Evolutionary conservation across 169 alveolate genomes (phyloP).

Genomic region (Plasmodium adleri): DNA sequence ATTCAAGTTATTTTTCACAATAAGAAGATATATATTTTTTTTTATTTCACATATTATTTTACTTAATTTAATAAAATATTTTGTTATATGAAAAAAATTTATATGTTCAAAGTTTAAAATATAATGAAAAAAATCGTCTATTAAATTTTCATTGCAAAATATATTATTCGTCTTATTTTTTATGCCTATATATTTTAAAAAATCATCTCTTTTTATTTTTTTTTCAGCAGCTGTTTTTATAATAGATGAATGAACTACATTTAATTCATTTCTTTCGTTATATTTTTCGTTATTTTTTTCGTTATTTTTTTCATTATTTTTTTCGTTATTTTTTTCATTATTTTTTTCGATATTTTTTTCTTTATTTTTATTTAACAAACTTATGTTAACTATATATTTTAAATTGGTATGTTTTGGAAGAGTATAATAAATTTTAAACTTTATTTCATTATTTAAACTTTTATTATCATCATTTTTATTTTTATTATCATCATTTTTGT

Average conservation of each 20-base stretch:
- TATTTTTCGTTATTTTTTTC: background rate
- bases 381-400: constrained; percentile 49
- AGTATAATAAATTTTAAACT: constrained; percentile 67
- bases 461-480: background rate
- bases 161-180: background rate
- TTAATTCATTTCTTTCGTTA: too few species aligned
- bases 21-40: constrained; percentile 15
- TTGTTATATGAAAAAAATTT: constrained; percentile 49
- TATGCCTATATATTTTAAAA: constrained; percentile 15
- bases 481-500: background rate
- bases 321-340: background rate
- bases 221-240: too few species aligned
- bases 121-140: constrained; percentile 26
- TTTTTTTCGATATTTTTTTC: background rate
- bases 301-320: background rate
- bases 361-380: constrained; percentile 5
- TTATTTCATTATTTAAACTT: background rate
- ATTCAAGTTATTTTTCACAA: constrained; percentile 5
- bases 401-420: constrained; percentile 59
- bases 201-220: background rate
- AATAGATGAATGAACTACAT: too few species aligned
- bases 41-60: constrained; percentile 64
- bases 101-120: constrained; percentile 23
- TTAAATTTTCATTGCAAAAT: constrained; percentile 11
- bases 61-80: constrained; percentile 63